A percentile compares a stretch with the other conserved stretches of the same genome.
Evolutionary conservation across 1,139 yeast genomes (phyloP).

Genomic region (Hemisphaericaspora xylanilytica): DNA sequence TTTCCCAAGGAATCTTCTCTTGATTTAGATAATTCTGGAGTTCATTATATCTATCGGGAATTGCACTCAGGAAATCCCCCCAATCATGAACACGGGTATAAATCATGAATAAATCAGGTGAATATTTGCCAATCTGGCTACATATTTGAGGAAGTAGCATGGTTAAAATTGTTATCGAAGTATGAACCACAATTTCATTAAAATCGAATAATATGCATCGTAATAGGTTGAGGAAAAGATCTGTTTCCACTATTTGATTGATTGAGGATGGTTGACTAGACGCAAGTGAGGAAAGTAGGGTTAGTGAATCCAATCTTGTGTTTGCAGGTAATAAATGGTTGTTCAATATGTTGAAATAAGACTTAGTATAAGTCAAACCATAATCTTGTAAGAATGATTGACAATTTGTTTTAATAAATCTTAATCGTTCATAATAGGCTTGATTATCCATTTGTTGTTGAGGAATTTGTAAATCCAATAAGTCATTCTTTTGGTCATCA

Average conservation of each 20-base stretch:
- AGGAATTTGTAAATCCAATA: conserved; percentile 19
- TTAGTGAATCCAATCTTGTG: conserved; percentile 35
- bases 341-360: conserved; percentile 34
- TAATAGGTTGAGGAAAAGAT: conserved; percentile 41
- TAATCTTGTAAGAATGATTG: conserved; percentile 36
- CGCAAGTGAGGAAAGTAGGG: conserved; percentile 29
- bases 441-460: conserved; percentile 27
- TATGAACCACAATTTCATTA: conserved; percentile 39
- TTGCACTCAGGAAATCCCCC: conserved; percentile 19
- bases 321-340: conserved; percentile 26
- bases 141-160: conserved; percentile 58
- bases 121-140: conserved; percentile 27
- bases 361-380: conserved; percentile 33
- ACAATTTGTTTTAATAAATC: conserved; percentile 50
- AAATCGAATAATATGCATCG: conserved; percentile 45
- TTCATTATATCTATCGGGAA: conserved; percentile 14
- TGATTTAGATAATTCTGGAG: conserved; percentile 10
- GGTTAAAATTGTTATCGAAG: conserved; percentile 43
- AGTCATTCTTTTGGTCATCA: conserved; percentile 14
- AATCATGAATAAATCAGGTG: conserved; percentile 47
- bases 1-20: conserved; percentile 15
- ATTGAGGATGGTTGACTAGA: conserved; percentile 31
- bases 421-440: conserved; percentile 43
- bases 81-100: conserved; percentile 43
- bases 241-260: conserved; percentile 32